These are phyloP conservation scores for Metschnikowia arizonensis DNA, from an alignment of 805 yeast species.

Conservation along the genomic window DNA sequence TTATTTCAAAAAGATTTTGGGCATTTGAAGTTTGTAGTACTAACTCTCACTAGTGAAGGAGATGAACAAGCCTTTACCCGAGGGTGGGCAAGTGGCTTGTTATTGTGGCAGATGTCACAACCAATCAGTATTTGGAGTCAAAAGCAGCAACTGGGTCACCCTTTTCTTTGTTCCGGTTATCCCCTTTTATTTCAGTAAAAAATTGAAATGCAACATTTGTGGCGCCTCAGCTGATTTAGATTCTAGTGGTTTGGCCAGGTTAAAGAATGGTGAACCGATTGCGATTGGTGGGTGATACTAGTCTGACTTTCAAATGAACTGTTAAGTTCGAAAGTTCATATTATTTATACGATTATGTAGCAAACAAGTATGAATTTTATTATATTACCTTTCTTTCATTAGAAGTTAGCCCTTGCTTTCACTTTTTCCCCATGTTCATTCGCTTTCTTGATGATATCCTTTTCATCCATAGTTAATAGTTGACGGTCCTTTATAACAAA, in stretches of 20 bases:
- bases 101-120: constrained; percentile 61
- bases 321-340: no score
- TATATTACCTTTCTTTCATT: background rate
- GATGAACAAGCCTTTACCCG: constrained; percentile 14
- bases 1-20: background rate
- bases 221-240: constrained; percentile 20
- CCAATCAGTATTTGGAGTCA: constrained; percentile 47
- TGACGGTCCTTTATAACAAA: constrained; percentile 8
- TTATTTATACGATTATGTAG: background rate
- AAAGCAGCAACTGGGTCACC: constrained; percentile 47
- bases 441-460: constrained; percentile 10
- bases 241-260: constrained; percentile 11
- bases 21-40: background rate
- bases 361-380: background rate
- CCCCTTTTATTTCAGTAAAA: constrained; percentile 15
- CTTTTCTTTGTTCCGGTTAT: constrained; percentile 18
- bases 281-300: constrained; percentile 14
- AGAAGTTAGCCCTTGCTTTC: constrained; percentile 12
- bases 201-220: constrained; percentile 17
- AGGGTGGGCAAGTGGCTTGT: constrained; percentile 17
- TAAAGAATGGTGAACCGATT: constrained; percentile 16
- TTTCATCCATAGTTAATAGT: constrained; percentile 12
- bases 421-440: constrained; percentile 13
- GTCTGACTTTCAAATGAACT: background rate
- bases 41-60: constrained; percentile 15